Evolutionary conservation across 495 filamentous ascomycete species (phyloP), one percentile per base, ranked within the genome.

Genomic region (Penicillium lagena): DNA sequence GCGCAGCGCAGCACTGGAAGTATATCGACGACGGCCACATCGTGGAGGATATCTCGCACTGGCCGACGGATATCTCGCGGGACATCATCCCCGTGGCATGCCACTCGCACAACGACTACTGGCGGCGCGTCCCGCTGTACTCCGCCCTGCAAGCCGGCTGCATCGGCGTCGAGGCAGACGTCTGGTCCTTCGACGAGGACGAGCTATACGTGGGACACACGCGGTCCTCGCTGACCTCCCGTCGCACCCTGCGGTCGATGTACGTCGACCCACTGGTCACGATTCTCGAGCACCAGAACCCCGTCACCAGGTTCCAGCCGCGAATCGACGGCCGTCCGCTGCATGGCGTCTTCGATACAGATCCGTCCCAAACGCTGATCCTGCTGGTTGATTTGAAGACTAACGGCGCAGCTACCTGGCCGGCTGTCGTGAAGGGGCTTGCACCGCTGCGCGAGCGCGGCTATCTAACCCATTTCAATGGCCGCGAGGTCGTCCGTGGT

Each of bases 21-120:
- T 71, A 55, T 77, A 76, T 7, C 68, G 66, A 41, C 64, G 68
- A 50, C 7, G 39, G 42, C n/a, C 7, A 62, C 62, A 40, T 76
- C 69, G 5, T 70, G 63, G 51, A 58, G 5, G 68, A 66, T 7
- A 62, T 79, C 28, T 64, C 72, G 5, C 77, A 73, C 55, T 91
- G 87, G 62, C 85, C 87, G 0, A 88, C 86, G 0, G 83, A 89
- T 64, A 82, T 88, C 52, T 81, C 86, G 6, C 74, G 79, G 9
- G 85, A 84, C 49, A 78, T 91, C 33, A 44, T 70, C 0, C 87
- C 88, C 0, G 77, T 85, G 35, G 73, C 68, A 5, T 89, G 83
- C 48, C 59, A 70, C 61, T 91, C 87, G 0, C 90, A 96, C 63
- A 96, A 96, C 57, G 90, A 96, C 67, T 95, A 95, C 65, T 95